Evolutionary conservation across 345 rosid genomes (phyloP), one percentile per base, ranked within the genome.

Genomic region (Erucastrum elatum): DNA sequence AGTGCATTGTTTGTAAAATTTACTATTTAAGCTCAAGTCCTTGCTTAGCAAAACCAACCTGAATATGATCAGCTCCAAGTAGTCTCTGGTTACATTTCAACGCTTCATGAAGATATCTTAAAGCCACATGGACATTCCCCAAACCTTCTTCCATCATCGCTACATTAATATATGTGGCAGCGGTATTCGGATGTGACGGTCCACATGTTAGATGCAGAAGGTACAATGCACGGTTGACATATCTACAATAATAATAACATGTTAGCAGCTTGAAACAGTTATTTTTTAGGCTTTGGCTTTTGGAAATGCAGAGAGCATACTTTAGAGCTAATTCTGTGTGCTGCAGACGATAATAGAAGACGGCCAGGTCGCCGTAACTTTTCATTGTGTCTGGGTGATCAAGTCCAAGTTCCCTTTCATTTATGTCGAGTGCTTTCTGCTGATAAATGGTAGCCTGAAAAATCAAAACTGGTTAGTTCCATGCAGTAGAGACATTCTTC

Each of bases 81-180:
- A 94, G 89, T 75, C 94, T 91, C 86, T 94, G 98, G 84, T 94
- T 94, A 87, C 98, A 94, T 82, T 92, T 92, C 62, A 94, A 87
- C 77, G 98, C 98, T 87, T 94, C 97, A 68, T 94, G 98, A 76
- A 94, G 91, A 82, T 91, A 94, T 75, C 98, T 88, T 51, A 94
- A 91, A 71, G 98, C 98, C 82, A 94, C 87, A 75, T 94, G 98
- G 84, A 89, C 98, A 84, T 94, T 94, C 66, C 97, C 95, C 85
- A 92, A 82, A 75, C 98, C 98, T 88, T 94, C 98, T 84, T 94
- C 98, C 98, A 94, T 94, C 98, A 94, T 94, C 15, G 98, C 98
- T 35, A 94, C 91, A 34, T 94, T 94, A 76, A 94, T 94, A 81
- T 92, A 94, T 67, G 97, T 94, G 76, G 98, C 98, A 59, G 98